Percentiles rank a stretch among this genome's conserved stretches.
These are phyloP conservation scores for Chlamydomonas reinhardtii DNA, from an alignment of 163 green algal species.

Conservation along the genomic window DNA sequence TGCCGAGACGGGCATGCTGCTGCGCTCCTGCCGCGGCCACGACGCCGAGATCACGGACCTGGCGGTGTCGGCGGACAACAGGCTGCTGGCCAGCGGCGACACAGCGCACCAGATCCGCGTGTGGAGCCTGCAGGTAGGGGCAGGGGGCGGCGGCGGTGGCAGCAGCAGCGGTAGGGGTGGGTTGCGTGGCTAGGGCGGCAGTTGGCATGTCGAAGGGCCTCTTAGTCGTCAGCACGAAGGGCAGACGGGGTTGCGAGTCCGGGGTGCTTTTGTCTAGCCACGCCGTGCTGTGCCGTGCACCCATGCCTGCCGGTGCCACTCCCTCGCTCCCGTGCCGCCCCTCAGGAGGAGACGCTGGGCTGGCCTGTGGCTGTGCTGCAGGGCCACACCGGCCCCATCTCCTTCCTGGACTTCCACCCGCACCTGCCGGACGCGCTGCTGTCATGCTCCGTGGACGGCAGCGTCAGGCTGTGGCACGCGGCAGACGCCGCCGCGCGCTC, in stretches of 20 bases:
- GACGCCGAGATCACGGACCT: constrained; percentile 87
- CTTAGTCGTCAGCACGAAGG: too few species aligned
- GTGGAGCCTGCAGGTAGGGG: constrained; percentile 79
- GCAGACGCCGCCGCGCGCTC: constrained; percentile 11
- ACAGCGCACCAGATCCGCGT: constrained; percentile 78
- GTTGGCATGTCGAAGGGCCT: too few species aligned
- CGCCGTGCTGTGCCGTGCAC: too few species aligned
- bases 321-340: too few species aligned
- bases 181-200: too few species aligned
- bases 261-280: too few species aligned
- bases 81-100: constrained; percentile 75
- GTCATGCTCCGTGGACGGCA: constrained; percentile 86
- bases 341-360: constrained; percentile 65
- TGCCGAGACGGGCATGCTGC: constrained; percentile 74
- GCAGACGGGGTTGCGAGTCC: too few species aligned
- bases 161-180: background rate
- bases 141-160: too few species aligned
- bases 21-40: constrained; percentile 79
- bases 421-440: constrained; percentile 69
- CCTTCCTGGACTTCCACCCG: constrained; percentile 82
- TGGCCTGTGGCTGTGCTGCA: constrained; percentile 73
- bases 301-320: too few species aligned
- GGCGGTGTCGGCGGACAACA: constrained; percentile 72
- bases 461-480: constrained; percentile 83
- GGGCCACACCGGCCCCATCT: constrained; percentile 74